Evolutionary conservation across 1,284 basidiomycete species (phyloP), one percentile per base, ranked within the genome.

Genomic region (Cryptococcus sp.): DNA sequence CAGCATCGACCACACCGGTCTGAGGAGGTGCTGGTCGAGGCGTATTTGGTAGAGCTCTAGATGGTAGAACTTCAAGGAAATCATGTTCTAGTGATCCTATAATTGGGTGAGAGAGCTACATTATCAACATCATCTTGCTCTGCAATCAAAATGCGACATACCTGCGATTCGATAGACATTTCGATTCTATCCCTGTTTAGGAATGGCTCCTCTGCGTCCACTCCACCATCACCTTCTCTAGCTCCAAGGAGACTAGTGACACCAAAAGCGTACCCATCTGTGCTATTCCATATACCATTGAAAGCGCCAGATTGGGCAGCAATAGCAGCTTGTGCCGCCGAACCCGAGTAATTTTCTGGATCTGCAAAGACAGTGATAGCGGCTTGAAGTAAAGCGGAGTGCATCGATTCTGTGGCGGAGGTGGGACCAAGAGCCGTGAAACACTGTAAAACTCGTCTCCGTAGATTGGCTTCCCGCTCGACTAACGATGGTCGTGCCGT

Each of bases 231-330:
- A 3, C 56, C 56, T 56, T 74, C 70, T 5, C 71, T 68, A 1
- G 75, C 77, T 4, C 58, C 56, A 24, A 78, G 62, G 22, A 87
- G 76, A 48, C 83, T 88, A 1, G 91, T 91, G 10, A 98, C 83
- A 2, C 94, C 96, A 74, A 90, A 94, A 0, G 87, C 92, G 71
- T 92, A 94, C 0, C 91, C 90, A 69, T 98, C 94, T 0, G 81
- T 78, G 50, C 83, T 82, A 54, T 87, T 83, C 94, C 96, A 98
- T 7, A 98, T 81, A 13, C 81, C 84, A 3, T 83, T 85, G 70
- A 96, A 94, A 1, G 83, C 80, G 4, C 91, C 92, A 0, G 90
- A 81, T 32, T 88, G 91, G 1, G 88, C 85, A 0, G 88, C 87
- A 56, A 97, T 96, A 0, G 91, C 89, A 0, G 93, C 92, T 73